Evolutionary conservation across 345 rosid genomes (phyloP), one percentile per base, ranked within the genome.

Genomic region (Hypericum androsaemum): DNA sequence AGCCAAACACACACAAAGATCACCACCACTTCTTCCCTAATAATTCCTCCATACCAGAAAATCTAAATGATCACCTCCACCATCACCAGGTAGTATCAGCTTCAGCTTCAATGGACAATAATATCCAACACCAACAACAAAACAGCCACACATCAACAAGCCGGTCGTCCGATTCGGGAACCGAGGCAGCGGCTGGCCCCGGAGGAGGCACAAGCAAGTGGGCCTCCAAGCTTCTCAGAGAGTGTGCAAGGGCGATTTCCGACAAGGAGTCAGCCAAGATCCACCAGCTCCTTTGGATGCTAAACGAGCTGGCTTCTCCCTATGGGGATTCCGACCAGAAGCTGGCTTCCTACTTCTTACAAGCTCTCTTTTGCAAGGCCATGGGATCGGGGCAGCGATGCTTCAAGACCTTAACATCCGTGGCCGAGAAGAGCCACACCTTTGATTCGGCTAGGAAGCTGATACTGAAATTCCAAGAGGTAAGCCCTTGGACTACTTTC

Each of bases 401-500:
- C 73, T 75, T 65, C 72, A 77, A 66, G 71, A 84, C 94, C 82
- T 75, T 84, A 60, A 66, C 72, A 43, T 63, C 79, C 0, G 85
- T 75, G 0, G 81, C 88, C 0, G 83, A 79, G 52, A 79, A 71
- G 70, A 77, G 71, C 60, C 76, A 64, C 58, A 67, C 76, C 50
- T 81, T 81, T 16, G 88, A 81, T 38, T 74, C 83, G 0, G 83
- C 94, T 0, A 68, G 88, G 50, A 81, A 77, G 52, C 56, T 79
- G 50, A 81, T 81, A 51, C 81, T 84, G 7, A 81, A 84, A 53
- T 84, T 84, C 64, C 94, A 84, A 48, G 94, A 84, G 70, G 85
- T 79, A n/a, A 77, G 94, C 42, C 94, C 94, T 3, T 84, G 94
- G 94, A 81, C 82, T 5, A 81, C 88, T 57, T 84, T 79, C 14